Percentiles rank a stretch among this genome's conserved stretches.
phyloP scores from a whole-genome alignment of 371 early-diverging fungal genomes.

The Syncephalastrum racemosum region DNA sequence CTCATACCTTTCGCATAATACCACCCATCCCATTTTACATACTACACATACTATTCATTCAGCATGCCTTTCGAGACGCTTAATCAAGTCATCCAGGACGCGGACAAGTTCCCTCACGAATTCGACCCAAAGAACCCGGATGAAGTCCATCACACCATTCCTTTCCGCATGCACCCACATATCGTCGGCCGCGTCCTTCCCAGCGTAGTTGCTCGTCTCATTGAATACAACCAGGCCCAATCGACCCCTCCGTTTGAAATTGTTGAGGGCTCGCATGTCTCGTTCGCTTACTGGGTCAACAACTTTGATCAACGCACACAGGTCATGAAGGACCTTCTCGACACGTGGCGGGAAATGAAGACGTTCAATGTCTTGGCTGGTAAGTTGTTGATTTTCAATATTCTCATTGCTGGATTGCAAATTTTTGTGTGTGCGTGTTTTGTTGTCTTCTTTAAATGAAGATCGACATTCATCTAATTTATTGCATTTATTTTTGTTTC shows the following conservation, averaged over 20 bases:
- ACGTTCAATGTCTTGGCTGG: slow-evolving; percentile 32
- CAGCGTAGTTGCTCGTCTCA: slow-evolving; percentile 24
- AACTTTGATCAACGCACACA: slow-evolving; percentile 35
- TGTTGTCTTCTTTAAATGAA: too few species aligned
- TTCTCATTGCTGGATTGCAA: too few species aligned
- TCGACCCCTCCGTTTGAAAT: slow-evolving; percentile 32
- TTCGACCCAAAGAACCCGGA: slow-evolving; percentile 17
- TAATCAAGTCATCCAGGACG: slow-evolving; percentile 34
- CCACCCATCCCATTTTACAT: too few species aligned
- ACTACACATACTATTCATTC: too few species aligned
- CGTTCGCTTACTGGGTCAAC: slow-evolving; percentile 30
- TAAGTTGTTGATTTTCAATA: slow-evolving; percentile 1
- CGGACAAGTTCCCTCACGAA: slow-evolving; percentile 47
- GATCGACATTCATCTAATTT: neutral
- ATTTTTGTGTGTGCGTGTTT: too few species aligned
- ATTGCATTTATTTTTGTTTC: slow-evolving; percentile 4
- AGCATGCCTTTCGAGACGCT: slow-evolving; percentile 15
- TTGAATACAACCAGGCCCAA: slow-evolving; percentile 27
- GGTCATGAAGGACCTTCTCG: slow-evolving; percentile 35
- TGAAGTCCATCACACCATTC: slow-evolving; percentile 24
- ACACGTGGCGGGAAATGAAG: slow-evolving; percentile 39
- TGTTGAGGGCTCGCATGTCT: slow-evolving; percentile 15
- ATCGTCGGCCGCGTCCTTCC: slow-evolving; percentile 42
- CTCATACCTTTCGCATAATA: neutral
- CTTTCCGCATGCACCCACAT: slow-evolving; percentile 27